Evolutionary conservation across 805 yeast genomes (phyloP).

Genomic region (Torulaspora microellipsoides): DNA sequence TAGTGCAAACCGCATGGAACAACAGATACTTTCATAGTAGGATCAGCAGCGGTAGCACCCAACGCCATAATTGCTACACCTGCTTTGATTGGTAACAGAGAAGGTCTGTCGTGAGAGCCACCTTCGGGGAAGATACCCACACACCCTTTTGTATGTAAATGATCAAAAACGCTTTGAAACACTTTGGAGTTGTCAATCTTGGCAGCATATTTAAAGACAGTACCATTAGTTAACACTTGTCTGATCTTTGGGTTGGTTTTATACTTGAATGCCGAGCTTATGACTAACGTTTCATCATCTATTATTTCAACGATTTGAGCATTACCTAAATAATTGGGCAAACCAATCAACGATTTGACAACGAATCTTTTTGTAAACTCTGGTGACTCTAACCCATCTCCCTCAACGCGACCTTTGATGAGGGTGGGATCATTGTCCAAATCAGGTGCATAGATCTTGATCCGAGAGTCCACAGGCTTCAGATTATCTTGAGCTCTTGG

Average conservation of each 20-base stretch:
- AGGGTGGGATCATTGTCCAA: conserved; percentile 43
- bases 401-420: conserved; percentile 51
- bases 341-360: conserved; percentile 60
- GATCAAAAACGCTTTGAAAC: conserved; percentile 77
- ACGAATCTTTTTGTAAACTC: conserved; percentile 58
- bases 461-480: conserved; percentile 56
- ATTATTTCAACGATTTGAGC: conserved; percentile 61
- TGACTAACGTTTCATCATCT: conserved; percentile 64
- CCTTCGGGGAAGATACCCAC: conserved; percentile 96
- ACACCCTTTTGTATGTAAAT: conserved; percentile 71
- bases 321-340: conserved; percentile 76
- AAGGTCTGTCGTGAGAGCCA: conserved; percentile 94
- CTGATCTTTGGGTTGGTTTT: conserved; percentile 42
- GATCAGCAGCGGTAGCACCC: conserved; percentile 81
- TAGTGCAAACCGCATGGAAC: conserved; percentile 97
- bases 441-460: conserved; percentile 50
- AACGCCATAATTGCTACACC: conserved; percentile 98
- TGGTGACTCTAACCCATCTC: conserved; percentile 41
- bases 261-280: conserved; percentile 65
- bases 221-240: conserved; percentile 48
- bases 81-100: conserved; percentile 84
- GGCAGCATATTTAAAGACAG: conserved; percentile 67
- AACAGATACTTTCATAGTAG: conserved; percentile 69
- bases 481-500: conserved; percentile 86
- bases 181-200: conserved; percentile 80